Evolutionary conservation across 1,284 basidiomycete species (phyloP).

Genomic region (Erythrobasidium hasegawianum): DNA sequence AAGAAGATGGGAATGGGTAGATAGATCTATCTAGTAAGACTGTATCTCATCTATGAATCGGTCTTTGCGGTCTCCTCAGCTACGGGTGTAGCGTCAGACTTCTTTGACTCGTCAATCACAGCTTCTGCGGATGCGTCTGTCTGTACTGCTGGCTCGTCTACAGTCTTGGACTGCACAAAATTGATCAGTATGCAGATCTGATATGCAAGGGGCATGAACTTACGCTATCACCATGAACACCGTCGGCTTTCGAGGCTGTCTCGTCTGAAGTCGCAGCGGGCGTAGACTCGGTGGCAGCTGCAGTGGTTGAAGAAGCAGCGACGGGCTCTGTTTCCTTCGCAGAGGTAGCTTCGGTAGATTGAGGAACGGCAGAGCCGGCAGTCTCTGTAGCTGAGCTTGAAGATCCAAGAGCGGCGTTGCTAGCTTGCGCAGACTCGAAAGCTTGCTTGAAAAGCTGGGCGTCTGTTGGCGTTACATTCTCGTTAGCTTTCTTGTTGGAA

Average conservation of each 20-base stretch:
- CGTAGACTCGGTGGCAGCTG: neutral
- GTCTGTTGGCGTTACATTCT: conserved; percentile 65
- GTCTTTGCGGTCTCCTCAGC: conserved; percentile 33
- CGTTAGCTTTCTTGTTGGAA: too few species aligned
- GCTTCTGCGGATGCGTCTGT: conserved; percentile 26
- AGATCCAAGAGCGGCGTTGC: conserved; percentile 57
- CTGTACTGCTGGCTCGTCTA: conserved; percentile 28
- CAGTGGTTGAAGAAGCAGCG: neutral
- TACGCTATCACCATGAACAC: conserved; percentile 28
- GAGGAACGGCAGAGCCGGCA: conserved; percentile 27
- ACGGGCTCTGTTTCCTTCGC: neutral
- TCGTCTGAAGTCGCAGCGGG: conserved; percentile 11
- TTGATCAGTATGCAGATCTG: too few species aligned
- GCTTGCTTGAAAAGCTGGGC: conserved; percentile 79
- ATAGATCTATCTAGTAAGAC: too few species aligned
- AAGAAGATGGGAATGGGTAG: too few species aligned
- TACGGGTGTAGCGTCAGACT: conserved; percentile 11
- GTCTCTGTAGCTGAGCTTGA: conserved; percentile 43
- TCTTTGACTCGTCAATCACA: conserved; percentile 12
- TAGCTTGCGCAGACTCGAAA: conserved; percentile 77
- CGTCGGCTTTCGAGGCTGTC: neutral
- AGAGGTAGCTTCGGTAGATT: neutral
- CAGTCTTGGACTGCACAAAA: conserved; percentile 20
- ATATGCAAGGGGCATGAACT: too few species aligned
- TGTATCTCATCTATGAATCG: neutral